Conservation (phyloP, 352 stramenopile species). For the Phytophthora pisi region DNA sequence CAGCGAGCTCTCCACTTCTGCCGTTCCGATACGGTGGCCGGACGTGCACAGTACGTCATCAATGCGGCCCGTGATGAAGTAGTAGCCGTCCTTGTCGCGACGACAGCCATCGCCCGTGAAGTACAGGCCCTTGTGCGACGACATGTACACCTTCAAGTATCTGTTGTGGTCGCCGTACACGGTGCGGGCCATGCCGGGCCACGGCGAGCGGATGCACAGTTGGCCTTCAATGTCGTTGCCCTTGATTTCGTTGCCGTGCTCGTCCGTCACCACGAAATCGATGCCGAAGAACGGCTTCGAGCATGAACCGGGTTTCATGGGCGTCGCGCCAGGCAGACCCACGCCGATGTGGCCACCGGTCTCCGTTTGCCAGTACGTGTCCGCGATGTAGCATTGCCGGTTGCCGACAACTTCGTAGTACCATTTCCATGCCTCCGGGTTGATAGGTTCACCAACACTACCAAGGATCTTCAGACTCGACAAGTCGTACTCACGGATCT, state of each 20-base stretch:
- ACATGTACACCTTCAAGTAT: constrained; percentile 96
- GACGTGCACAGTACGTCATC: constrained; percentile 97
- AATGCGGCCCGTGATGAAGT: constrained; percentile 98
- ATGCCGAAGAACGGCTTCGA: constrained; percentile 96
- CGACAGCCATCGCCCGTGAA: constrained; percentile 93
- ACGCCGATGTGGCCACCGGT: constrained; percentile 95
- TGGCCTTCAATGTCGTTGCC: constrained; percentile 91
- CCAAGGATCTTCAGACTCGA: constrained; percentile 93
- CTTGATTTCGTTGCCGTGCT: constrained; percentile 88
- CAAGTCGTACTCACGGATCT: constrained; percentile 72
- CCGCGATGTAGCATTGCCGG: constrained; percentile 90
- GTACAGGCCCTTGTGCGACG: constrained; percentile 96
- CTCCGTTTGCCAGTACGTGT: constrained; percentile 99
- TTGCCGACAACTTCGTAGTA: constrained; percentile 94
- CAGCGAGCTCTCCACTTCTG: constrained; percentile 89
- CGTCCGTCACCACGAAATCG: constrained; percentile 84
- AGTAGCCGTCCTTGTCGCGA: constrained; percentile 95
- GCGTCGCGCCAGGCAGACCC: constrained; percentile 91
- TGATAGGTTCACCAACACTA: constrained; percentile 98
- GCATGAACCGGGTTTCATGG: constrained; percentile 92
- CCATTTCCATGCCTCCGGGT: constrained; percentile 97
- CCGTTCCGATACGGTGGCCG: constrained; percentile 91
- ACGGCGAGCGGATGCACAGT: constrained; percentile 94
- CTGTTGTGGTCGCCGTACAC: constrained; percentile 94
- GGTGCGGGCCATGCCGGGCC: constrained; percentile 96